Evolutionary conservation across 2,329 filamentous ascomycete genomes (phyloP), one percentile per base, ranked within the genome.

Genomic region (Leptographium wingfieldii): DNA sequence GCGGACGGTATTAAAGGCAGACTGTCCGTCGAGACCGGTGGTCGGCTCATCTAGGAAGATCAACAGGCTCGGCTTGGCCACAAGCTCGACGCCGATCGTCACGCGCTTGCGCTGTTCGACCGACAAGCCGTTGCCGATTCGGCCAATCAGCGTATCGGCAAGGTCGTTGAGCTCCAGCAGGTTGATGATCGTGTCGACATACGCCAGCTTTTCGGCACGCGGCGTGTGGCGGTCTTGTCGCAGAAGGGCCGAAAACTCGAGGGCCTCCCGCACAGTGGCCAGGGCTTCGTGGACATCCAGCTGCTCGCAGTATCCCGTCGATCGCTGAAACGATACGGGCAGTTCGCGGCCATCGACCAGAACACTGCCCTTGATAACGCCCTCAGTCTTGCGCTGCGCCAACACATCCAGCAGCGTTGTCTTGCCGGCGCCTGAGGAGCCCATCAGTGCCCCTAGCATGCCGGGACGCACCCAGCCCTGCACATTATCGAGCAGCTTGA

Each of bases 361-460:
- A 68, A 35, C 33, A 10, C 33, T 35, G 48, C 33, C 33, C 33
- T 81, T 81, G 53, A 85, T 80, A 2, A 83, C 80, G 64, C 82
- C 82, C 59, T 84, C 82, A 65, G 81, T 84, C 72, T 83, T 84
- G 46, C 82, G 74, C 1, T 76, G 70, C 0, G 81, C 81, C 43
- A 95, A 75, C 1, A 92, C 88, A 67, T 95, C 88, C 3, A 95
- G 76, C 0, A 95, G 75, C 0, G 90, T 95, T 0, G 90, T 94
- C 74, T 95, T 95, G 56, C 90, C 90, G 5, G 90, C 90, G n/a
- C 88, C 88, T 5, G 87, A 90, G 7, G 86, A 85, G 48, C 89
- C 89, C 87, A 94, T 91, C 1, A 94, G 75, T 2, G 88, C 74
- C 3, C 87, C 92, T 11, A 92, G 77, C 66, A 86, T 82, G 43